Evolutionary conservation across 2,329 filamentous ascomycete genomes (phyloP).

Genomic region (Arachnomyces sp.): DNA sequence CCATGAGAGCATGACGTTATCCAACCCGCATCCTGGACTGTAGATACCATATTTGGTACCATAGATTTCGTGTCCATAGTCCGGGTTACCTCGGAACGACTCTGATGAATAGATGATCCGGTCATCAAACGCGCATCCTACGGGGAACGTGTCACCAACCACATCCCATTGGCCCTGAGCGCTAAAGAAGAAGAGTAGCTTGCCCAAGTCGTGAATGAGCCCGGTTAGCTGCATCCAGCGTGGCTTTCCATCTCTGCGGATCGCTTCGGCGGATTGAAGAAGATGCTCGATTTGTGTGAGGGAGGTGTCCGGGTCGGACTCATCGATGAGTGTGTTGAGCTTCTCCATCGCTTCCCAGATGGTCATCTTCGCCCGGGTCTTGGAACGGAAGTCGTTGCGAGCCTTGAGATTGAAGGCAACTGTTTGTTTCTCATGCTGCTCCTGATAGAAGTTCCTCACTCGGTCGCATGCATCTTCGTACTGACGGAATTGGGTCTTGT

Average conservation of each 20-base stretch:
- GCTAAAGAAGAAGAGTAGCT: slow-evolving; percentile 49
- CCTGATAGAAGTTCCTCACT: slow-evolving; percentile 79
- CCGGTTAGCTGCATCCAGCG: slow-evolving; percentile 43
- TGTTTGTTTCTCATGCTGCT: slow-evolving; percentile 54
- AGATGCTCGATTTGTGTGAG: slow-evolving; percentile 86
- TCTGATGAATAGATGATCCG: slow-evolving; percentile 72
- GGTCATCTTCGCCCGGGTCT: slow-evolving; percentile 67
- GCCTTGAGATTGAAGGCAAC: slow-evolving; percentile 72
- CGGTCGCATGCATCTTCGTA: slow-evolving; percentile 77
- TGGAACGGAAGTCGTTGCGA: slow-evolving; percentile 61
- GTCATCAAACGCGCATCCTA: slow-evolving; percentile 48
- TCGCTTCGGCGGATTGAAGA: slow-evolving; percentile 81
- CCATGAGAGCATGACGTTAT: slow-evolving; percentile 85
- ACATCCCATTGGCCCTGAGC: slow-evolving; percentile 91
- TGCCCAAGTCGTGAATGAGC: slow-evolving; percentile 41
- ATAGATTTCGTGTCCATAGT: slow-evolving; percentile 64
- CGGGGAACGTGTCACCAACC: slow-evolving; percentile 55
- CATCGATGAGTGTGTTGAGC: slow-evolving; percentile 82
- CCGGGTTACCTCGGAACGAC: slow-evolving; percentile 67
- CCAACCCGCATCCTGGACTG: slow-evolving; percentile 66
- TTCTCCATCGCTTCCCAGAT: slow-evolving; percentile 91
- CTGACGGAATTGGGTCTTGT: slow-evolving; percentile 73
- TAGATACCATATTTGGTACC: slow-evolving; percentile 74
- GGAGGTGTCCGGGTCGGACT: slow-evolving; percentile 81
- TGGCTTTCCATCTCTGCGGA: slow-evolving; percentile 61